A percentile compares a stretch with the other conserved stretches of the same genome.
These are phyloP conservation scores for Phytophthora sp. DNA, from an alignment of 352 stramenopile genomes.

Conservation along the genomic window DNA sequence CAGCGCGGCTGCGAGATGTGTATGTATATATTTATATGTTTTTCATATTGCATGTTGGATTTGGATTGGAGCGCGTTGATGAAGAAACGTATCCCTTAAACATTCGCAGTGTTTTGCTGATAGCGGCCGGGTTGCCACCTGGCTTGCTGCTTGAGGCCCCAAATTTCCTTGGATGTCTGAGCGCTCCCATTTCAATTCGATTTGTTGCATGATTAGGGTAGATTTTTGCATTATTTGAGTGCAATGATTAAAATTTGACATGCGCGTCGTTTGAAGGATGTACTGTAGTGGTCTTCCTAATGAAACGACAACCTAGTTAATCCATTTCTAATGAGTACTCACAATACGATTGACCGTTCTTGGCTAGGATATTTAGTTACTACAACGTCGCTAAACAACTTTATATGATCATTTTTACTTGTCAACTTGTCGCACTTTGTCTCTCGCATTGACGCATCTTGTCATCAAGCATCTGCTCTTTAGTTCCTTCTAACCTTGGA, in stretches of 20 bases:
- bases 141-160: constrained; percentile 62
- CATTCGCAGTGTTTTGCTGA: constrained; percentile 88
- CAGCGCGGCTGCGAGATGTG: constrained; percentile 33
- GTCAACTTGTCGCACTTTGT: constrained; percentile 2
- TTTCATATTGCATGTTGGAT: not conserved
- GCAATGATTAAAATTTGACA: constrained; percentile 78
- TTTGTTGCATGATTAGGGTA: too few relatives aligned
- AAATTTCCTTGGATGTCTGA: constrained; percentile 74
- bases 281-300: constrained; percentile 53
- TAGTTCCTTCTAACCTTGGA: not conserved
- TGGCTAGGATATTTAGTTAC: not conserved
- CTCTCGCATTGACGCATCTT: constrained; percentile 4
- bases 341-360: constrained; percentile 16
- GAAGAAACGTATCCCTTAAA: constrained; percentile 83
- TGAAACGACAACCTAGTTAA: constrained; percentile 87
- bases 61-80: constrained; percentile 64
- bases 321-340: constrained; percentile 82
- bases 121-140: constrained; percentile 67
- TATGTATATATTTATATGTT: constrained; percentile 18
- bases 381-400: constrained; percentile 14
- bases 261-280: constrained; percentile 82
- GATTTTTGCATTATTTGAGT: constrained; percentile 27
- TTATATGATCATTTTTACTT: constrained; percentile 10
- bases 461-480: not conserved
- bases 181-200: constrained; percentile 28